These are phyloP conservation scores for Musa balbisiana DNA, from an alignment of 202 grass and related monocot species.

Conservation along the genomic window DNA sequence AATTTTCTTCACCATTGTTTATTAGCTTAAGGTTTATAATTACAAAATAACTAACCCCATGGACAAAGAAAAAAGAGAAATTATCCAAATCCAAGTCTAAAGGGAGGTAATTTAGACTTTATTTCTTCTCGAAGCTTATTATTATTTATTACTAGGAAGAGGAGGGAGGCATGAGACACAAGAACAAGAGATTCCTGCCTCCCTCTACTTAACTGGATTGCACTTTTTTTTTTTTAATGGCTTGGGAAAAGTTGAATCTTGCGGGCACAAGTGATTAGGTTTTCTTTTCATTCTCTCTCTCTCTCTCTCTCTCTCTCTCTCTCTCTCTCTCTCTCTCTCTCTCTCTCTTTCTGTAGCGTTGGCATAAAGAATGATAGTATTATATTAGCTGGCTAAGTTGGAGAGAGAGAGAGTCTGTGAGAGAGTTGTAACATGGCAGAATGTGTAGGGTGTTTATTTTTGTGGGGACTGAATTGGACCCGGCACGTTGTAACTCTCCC, in stretches of 20 bases:
- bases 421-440: neutral
- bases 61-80: too few relatives aligned
- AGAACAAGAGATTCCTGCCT: constrained; percentile 46
- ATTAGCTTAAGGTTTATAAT: too few relatives aligned
- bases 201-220: too few relatives aligned
- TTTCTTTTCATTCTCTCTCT: neutral
- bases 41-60: too few relatives aligned
- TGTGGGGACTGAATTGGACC: constrained; percentile 2
- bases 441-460: neutral
- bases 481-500: constrained; percentile 68
- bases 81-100: too few relatives aligned
- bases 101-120: too few relatives aligned
- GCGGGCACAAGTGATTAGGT: neutral
- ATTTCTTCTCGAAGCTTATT: too few relatives aligned
- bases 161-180: constrained; percentile 20
- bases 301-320: neutral
- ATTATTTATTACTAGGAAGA: too few relatives aligned
- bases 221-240: too few relatives aligned
- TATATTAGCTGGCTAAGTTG: neutral
- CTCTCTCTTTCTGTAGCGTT: neutral
- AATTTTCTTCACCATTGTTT: too few relatives aligned
- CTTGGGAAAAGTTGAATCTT: too few relatives aligned
- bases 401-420: neutral
- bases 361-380: too few relatives aligned
- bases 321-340: neutral